Evolutionary conservation across 2,329 filamentous ascomycete species (phyloP).

Genomic region (Lachnellula hyalina): DNA sequence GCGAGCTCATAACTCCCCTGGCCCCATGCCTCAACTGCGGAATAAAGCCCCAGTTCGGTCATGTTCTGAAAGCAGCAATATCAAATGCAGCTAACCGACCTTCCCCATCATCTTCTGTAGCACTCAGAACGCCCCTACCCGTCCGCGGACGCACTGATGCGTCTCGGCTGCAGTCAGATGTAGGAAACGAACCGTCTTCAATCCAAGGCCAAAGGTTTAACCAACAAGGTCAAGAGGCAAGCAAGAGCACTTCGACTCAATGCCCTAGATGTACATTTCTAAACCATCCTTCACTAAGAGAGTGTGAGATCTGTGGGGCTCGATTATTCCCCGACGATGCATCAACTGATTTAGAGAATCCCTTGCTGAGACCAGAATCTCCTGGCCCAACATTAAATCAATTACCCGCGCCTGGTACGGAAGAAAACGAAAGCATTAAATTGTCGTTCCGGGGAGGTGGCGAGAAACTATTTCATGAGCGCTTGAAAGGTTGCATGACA

Average conservation of each 20-base stretch:
- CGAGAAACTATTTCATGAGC: slow-evolving; percentile 83
- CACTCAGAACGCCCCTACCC: slow-evolving; percentile 26
- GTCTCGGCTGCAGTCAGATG: slow-evolving; percentile 22
- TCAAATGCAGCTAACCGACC: slow-evolving; percentile 60
- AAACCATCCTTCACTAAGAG: slow-evolving; percentile 80
- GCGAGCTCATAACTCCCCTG: slow-evolving; percentile 64
- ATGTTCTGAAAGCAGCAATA: slow-evolving; percentile 83
- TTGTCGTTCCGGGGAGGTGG: slow-evolving; percentile 87
- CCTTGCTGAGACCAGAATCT: slow-evolving; percentile 59
- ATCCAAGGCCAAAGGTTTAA: background rate
- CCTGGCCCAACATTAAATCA: slow-evolving; percentile 63
- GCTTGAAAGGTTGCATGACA: slow-evolving; percentile 79
- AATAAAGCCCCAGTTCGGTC: slow-evolving; percentile 80
- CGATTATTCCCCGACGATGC: slow-evolving; percentile 56
- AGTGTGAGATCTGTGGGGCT: slow-evolving; percentile 88
- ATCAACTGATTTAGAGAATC: slow-evolving; percentile 36
- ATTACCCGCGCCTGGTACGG: slow-evolving; percentile 35
- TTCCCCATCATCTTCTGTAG: slow-evolving; percentile 24
- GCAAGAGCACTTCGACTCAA: slow-evolving; percentile 43
- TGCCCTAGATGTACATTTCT: slow-evolving; percentile 91
- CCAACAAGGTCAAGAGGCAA: slow-evolving; percentile 14
- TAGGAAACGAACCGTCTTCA: slow-evolving; percentile 10
- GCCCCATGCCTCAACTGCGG: slow-evolving; percentile 89
- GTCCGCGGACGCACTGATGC: slow-evolving; percentile 22
- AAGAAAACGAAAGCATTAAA: slow-evolving; percentile 73